Conservation (phyloP, 805 yeast species). For the Nakazawaea siamensis region DNA sequence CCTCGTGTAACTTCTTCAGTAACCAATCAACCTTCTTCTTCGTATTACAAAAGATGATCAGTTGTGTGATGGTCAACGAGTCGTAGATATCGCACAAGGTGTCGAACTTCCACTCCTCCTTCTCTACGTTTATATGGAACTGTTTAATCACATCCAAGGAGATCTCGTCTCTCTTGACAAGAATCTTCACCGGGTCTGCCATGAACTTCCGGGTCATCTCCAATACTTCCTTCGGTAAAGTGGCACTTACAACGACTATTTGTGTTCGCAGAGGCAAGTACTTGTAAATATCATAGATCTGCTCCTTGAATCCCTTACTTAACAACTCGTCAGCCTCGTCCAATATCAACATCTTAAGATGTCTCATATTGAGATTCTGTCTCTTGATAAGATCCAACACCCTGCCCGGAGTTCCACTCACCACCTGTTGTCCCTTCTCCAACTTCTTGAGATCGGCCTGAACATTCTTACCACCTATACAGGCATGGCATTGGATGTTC, state of each 20-base stretch:
- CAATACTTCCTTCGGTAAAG: conserved; percentile 88
- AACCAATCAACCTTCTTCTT: conserved; percentile 90
- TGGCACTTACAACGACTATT: conserved; percentile 92
- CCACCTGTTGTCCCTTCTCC: conserved; percentile 81
- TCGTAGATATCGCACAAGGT: conserved; percentile 93
- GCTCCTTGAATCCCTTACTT: conserved; percentile 89
- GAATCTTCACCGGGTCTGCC: conserved; percentile 89
- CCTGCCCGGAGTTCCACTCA: conserved; percentile 98
- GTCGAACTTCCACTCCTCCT: conserved; percentile 92
- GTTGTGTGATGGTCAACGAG: conserved; percentile 92
- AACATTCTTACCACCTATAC: conserved; percentile 93
- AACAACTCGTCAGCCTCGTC: conserved; percentile 99
- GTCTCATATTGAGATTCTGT: conserved; percentile 71
- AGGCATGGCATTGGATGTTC: conserved; percentile 89
- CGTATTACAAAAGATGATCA: conserved; percentile 96
- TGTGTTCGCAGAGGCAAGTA: conserved; percentile 84
- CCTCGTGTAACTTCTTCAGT: conserved; percentile 60
- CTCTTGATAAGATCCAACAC: conserved; percentile 94
- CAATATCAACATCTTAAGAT: conserved; percentile 86
- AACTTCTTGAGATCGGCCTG: conserved; percentile 83
- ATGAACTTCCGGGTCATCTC: conserved; percentile 88
- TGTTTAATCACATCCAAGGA: conserved; percentile 95
- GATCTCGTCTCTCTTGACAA: conserved; percentile 92
- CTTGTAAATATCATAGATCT: conserved; percentile 88
- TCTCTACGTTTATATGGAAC: conserved; percentile 81